These are phyloP conservation scores for Quercus gilva DNA, from an alignment of 306 rosid species.

Conservation along the genomic window DNA sequence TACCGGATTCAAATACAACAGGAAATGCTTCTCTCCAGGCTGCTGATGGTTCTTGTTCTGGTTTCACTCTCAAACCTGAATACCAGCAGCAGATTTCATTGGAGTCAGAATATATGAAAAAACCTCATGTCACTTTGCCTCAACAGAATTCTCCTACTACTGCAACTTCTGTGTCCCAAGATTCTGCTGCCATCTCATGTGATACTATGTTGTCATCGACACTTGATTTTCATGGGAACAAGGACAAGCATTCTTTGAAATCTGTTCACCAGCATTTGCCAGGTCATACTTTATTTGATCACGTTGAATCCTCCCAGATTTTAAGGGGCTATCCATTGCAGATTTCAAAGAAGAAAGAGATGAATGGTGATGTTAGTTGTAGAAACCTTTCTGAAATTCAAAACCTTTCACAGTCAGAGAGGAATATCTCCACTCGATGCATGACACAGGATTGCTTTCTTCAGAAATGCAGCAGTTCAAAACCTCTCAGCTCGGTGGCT, in stretches of 20 bases:
- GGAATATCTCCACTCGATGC: constrained; percentile 11
- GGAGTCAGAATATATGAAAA: constrained; percentile 34
- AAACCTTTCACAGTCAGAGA: constrained; percentile 20
- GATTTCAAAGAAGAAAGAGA: constrained; percentile 39
- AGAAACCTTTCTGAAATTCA: constrained; percentile 32
- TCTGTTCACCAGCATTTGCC: constrained; percentile 31
- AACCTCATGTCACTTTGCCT: constrained; percentile 29
- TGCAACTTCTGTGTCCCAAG: constrained; percentile 38
- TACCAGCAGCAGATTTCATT: constrained; percentile 25
- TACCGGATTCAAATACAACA: constrained; percentile 39
- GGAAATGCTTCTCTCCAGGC: constrained; percentile 41
- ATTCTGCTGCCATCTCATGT: constrained; percentile 27
- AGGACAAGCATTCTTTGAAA: constrained; percentile 27
- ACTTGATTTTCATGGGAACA: constrained; percentile 37
- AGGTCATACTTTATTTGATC: constrained; percentile 22
- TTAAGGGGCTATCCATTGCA: constrained; percentile 54
- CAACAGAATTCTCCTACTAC: constrained; percentile 29
- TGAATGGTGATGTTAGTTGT: constrained; percentile 43
- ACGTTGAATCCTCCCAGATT: constrained; percentile 39
- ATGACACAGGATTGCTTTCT: constrained; percentile 14
- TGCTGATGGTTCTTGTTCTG: constrained; percentile 50
- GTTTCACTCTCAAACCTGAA: constrained; percentile 40
- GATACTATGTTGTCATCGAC: constrained; percentile 54
- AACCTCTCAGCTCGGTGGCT: constrained; percentile 25
- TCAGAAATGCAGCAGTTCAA: constrained; percentile 29